phyloP scores from a whole-genome alignment of 352 stramenopile genomes.

The Blastocystis sp. region DNA sequence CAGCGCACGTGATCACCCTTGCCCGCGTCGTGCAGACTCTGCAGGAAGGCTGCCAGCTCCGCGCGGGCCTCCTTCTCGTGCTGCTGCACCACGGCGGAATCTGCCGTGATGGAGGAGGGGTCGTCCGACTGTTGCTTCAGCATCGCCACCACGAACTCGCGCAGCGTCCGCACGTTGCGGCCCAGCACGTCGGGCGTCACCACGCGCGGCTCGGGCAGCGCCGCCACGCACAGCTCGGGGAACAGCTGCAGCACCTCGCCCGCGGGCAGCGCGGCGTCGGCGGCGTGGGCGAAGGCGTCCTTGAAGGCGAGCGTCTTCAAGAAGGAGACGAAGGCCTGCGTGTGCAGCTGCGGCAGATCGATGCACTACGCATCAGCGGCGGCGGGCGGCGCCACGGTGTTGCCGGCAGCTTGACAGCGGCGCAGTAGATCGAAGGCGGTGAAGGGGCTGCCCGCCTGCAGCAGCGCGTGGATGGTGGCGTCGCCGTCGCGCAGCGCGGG shows the following conservation, averaged over 20 bases:
- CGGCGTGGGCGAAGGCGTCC: background rate
- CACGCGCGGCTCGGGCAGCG: background rate
- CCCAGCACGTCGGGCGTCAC: constrained; percentile 29
- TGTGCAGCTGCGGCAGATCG: background rate
- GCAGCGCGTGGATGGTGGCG: background rate
- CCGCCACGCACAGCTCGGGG: background rate
- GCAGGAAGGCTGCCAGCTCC: constrained; percentile 11
- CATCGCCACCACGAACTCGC: constrained; percentile 20
- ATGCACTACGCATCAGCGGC: background rate
- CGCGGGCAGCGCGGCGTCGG: background rate
- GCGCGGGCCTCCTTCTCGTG: background rate
- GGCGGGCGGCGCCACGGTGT: background rate
- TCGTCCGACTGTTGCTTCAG: constrained; percentile 59
- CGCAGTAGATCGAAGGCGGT: constrained; percentile 50
- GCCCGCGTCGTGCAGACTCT: background rate
- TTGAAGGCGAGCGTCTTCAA: constrained; percentile 17
- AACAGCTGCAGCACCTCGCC: constrained; percentile 48
- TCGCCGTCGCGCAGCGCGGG: constrained; percentile 13
- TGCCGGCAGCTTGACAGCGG: constrained; percentile 5
- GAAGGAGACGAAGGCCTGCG: constrained; percentile 23
- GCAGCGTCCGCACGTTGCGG: constrained; percentile 29
- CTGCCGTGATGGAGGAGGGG: background rate
- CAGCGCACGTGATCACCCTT: background rate
- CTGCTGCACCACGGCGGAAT: background rate
- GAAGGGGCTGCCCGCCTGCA: background rate